Base-by-base conservation (phyloP, 2,329 filamentous ascomycete genomes). In the Rhinocladiella similis region DNA sequence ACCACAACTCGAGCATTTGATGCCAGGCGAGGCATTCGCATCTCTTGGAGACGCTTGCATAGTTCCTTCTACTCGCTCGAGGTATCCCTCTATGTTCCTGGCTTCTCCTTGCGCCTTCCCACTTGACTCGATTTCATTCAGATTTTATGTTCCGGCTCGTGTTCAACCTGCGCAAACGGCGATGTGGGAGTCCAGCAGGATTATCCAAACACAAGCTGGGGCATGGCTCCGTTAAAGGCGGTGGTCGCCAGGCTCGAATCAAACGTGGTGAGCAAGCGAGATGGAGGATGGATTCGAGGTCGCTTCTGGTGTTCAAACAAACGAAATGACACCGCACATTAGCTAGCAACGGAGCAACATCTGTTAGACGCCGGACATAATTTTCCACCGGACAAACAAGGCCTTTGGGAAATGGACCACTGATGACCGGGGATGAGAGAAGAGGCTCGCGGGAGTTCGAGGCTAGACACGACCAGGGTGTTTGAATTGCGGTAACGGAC, bases 1-100 rank as follows among this genome's bases (percentile, higher is more conserved):
- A 39, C 85, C 83, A 70, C 91, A 96, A 75, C 81, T 85, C 51
- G 91, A 95, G 74, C 91, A 96, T 80, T 93, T 96, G 74, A 96
- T 89, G 20, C 86, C 86, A 68, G 91, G 90, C 77, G 94, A 79
- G 63, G 92, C 84, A 72, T 83, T 81, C 71, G 84, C 87, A 71
- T 85, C 81, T 68, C 85, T 80, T 27, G 51, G 33, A 13, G 57
- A 35, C 35, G 29, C 14, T 45, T 61, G 56, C 63, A 65, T 65
- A 27, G 41, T 54, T 50, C 55, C 47, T 43, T 58, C 51, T 41
- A 22, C 36, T n/a, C n/a, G 38, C 38, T 18, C 38, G 38, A 41
- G 4, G 14, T 16, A 13, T 16, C 16, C 38, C 38, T 16, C 3
- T 35, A 5, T 45, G n/a, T 13, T 33, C 45, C 9, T 27, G 19